Evolutionary conservation across 2,329 filamentous ascomycete species (phyloP).

Genomic region (Simplicillium aogashimaense): DNA sequence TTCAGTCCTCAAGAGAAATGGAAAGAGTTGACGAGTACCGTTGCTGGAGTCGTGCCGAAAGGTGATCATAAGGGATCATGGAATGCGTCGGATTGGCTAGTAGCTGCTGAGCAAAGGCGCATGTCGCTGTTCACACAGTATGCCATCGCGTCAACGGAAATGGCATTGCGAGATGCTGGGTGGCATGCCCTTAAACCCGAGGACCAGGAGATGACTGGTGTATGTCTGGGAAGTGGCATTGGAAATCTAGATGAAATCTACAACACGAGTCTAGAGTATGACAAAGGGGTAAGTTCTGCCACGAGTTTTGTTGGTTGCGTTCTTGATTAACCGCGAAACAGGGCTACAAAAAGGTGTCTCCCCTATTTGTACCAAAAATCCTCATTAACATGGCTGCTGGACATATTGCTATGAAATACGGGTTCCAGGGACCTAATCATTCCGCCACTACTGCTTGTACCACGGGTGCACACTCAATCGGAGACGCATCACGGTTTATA

Average conservation of each 20-base stretch:
- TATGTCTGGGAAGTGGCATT: conserved; percentile 91
- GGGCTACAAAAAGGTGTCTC: conserved; percentile 90
- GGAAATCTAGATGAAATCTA: conserved; percentile 90
- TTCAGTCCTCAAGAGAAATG: conserved; percentile 50
- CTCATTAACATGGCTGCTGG: conserved; percentile 93
- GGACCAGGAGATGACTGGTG: conserved; percentile 69
- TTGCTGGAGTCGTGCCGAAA: conserved; percentile 72
- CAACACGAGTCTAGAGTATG: conserved; percentile 67
- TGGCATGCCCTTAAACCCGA: conserved; percentile 56
- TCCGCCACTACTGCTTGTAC: conserved; percentile 91
- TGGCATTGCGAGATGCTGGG: conserved; percentile 74
- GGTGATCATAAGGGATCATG: conserved; percentile 32
- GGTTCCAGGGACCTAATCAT: conserved; percentile 86
- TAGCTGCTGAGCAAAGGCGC: conserved; percentile 50
- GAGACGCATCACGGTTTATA: conserved; percentile 88
- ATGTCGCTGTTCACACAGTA: conserved; percentile 93
- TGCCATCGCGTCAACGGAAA: conserved; percentile 74
- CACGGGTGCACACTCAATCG: conserved; percentile 88
- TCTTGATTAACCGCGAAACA: conserved; percentile 20
- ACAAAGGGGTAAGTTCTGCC: conserved; percentile 50
- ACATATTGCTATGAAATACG: conserved; percentile 87
- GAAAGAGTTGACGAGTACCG: conserved; percentile 66
- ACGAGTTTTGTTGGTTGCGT: background rate
- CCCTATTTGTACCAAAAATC: conserved; percentile 84
- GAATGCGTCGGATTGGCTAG: conserved; percentile 45